These are phyloP conservation scores for Venustampulla echinocandica DNA, from an alignment of 495 filamentous ascomycete genomes.

Conservation along the genomic window DNA sequence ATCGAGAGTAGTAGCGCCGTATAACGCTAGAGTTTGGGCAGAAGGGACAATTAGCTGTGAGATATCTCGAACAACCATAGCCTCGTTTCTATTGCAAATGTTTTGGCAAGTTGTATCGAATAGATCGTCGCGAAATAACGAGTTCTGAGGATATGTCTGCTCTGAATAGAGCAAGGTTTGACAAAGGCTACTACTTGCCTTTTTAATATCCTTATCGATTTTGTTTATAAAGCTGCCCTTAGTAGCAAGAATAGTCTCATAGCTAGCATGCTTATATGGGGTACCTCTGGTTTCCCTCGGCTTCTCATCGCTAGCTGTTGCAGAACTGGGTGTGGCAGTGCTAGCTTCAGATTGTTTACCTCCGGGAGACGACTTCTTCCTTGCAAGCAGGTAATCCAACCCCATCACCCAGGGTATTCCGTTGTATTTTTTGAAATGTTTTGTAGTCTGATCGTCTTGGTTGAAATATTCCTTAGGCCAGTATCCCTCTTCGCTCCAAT, in stretches of 20 bases:
- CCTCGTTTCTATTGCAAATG: slow-evolving; percentile 29
- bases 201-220: slow-evolving; percentile 22
- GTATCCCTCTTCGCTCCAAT: slow-evolving; percentile 6
- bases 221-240: slow-evolving; percentile 31
- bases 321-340: slow-evolving; percentile 21
- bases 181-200: slow-evolving; percentile 21
- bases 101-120: slow-evolving; percentile 27
- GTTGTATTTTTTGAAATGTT: slow-evolving; percentile 11
- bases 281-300: slow-evolving; percentile 29
- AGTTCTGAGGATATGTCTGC: slow-evolving; percentile 20
- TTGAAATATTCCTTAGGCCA: slow-evolving; percentile 14
- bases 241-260: slow-evolving; percentile 23
- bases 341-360: slow-evolving; percentile 27
- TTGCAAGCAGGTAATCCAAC: slow-evolving; percentile 8
- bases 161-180: slow-evolving; percentile 10
- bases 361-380: slow-evolving; percentile 18
- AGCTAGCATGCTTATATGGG: slow-evolving; percentile 29
- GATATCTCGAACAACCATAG: slow-evolving; percentile 32
- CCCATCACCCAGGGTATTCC: slow-evolving; percentile 4
- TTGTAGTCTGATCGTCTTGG: slow-evolving; percentile 12
- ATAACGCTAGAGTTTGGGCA: slow-evolving; percentile 26
- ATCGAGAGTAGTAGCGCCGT: slow-evolving; percentile 24
- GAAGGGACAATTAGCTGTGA: slow-evolving; percentile 31
- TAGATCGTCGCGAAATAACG: slow-evolving; percentile 30
- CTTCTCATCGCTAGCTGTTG: slow-evolving; percentile 26